Conservation (phyloP, 208 protist genomes). For the Jaenimonas drosophilae region DNA sequence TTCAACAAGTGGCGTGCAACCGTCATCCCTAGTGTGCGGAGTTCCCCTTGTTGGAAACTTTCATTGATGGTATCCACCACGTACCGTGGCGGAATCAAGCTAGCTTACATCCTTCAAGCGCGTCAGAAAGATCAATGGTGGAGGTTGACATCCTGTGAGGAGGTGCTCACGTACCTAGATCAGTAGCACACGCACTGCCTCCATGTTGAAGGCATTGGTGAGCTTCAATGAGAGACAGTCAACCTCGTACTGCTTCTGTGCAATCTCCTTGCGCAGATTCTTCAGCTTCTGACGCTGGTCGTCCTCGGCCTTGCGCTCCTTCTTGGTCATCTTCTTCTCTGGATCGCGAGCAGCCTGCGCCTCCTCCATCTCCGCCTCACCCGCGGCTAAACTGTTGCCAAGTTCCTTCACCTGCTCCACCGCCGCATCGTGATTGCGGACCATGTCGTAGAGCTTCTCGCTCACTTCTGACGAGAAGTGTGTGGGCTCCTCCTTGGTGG, state of each 20-base stretch:
- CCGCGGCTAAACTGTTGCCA: constrained; percentile 5
- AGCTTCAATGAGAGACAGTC: constrained; percentile 23
- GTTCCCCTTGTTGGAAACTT: no score
- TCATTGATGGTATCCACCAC: no score
- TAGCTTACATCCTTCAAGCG: background rate
- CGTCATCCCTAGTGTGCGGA: no score
- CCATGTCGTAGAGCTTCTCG: constrained; percentile 19
- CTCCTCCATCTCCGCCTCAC: background rate
- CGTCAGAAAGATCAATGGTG: no score
- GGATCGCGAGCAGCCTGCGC: constrained; percentile 7
- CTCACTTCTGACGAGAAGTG: constrained; percentile 31
- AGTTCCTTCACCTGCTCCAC: constrained; percentile 7
- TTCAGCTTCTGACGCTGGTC: constrained; percentile 11
- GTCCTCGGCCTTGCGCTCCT: constrained; percentile 15
- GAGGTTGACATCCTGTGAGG: no score
- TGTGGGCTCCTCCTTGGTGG: constrained; percentile 13
- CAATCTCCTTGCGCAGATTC: constrained; percentile 9
- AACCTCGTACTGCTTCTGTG: constrained; percentile 20
- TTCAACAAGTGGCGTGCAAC: no score
- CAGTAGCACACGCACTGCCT: constrained; percentile 35
- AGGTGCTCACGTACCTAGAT: no score
- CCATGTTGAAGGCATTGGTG: constrained; percentile 44
- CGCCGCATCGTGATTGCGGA: constrained; percentile 30
- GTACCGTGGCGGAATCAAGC: background rate
- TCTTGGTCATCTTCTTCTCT: constrained; percentile 12